Conservation (phyloP, 371 early-diverging fungal species). For the Mortierella sp. region DNA sequence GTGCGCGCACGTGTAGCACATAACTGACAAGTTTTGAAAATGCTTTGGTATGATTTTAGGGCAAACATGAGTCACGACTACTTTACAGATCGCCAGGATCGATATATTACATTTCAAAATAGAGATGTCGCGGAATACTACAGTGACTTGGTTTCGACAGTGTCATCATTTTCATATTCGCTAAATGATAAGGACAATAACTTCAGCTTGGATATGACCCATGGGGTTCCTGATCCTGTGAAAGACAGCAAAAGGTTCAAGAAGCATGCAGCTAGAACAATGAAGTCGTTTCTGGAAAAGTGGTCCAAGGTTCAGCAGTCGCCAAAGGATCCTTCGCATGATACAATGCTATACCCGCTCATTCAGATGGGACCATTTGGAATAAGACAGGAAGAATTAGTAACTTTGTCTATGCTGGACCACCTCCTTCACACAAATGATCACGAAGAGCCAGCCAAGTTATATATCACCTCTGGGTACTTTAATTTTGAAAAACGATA, state of each 20-base stretch:
- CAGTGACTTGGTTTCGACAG: conserved; percentile 68
- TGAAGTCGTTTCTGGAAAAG: conserved; percentile 65
- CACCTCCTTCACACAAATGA: conserved; percentile 53
- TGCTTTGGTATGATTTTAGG: conserved; percentile 50
- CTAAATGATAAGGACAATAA: conserved; percentile 35
- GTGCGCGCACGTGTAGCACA: background rate
- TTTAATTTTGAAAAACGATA: conserved; percentile 88
- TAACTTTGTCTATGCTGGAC: conserved; percentile 72
- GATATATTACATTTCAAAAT: conserved; percentile 83
- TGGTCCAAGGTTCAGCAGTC: conserved; percentile 47
- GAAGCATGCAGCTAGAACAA: conserved; percentile 60
- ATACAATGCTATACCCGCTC: conserved; percentile 86
- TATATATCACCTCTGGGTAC: conserved; percentile 91
- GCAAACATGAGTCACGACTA: conserved; percentile 97
- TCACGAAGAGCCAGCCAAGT: conserved; percentile 58
- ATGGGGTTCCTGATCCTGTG: conserved; percentile 74
- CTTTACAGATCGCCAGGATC: conserved; percentile 95
- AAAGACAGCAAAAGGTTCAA: conserved; percentile 71
- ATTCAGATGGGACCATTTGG: conserved; percentile 91
- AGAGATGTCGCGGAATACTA: conserved; percentile 78
- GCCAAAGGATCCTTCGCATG: conserved; percentile 47
- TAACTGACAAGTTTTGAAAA: background rate
- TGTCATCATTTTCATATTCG: conserved; percentile 78
- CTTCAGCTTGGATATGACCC: conserved; percentile 39
- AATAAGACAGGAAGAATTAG: conserved; percentile 83